Conservation (phyloP, 345 rosid species). For the rapeseed (Brassica napus) region DNA sequence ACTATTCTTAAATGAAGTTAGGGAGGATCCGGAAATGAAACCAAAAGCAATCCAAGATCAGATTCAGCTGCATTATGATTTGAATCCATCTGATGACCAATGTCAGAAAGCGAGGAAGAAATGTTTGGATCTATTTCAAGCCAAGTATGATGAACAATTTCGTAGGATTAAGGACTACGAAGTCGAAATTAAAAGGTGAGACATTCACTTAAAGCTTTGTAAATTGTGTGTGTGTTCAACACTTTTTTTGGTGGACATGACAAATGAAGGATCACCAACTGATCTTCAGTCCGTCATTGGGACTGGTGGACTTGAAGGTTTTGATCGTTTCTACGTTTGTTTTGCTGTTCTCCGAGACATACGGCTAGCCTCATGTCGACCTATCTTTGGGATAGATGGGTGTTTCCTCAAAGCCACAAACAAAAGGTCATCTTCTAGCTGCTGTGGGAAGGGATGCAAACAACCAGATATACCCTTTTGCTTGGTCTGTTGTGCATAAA, state of each 20-base stretch:
- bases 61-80: background rate
- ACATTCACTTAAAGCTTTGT: background rate
- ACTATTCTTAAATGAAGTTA: no score
- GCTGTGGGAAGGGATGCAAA: background rate
- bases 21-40: background rate
- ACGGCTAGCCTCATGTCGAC: background rate
- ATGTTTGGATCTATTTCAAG: background rate
- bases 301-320: background rate
- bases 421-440: background rate
- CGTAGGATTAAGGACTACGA: background rate
- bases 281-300: background rate
- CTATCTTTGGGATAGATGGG: background rate
- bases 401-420: background rate
- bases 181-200: background rate
- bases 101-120: background rate
- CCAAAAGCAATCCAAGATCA: background rate
- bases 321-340: background rate
- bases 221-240: background rate
- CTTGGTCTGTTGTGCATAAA: background rate
- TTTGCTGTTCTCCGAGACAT: background rate
- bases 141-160: background rate
- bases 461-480: background rate
- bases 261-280: background rate
- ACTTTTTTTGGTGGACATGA: background rate
- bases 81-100: no score